A percentile compares a stretch with the other conserved stretches of the same genome.
Evolutionary conservation across 768 basidiomycete species (phyloP).

Genomic region (Suillus tomentosus): DNA sequence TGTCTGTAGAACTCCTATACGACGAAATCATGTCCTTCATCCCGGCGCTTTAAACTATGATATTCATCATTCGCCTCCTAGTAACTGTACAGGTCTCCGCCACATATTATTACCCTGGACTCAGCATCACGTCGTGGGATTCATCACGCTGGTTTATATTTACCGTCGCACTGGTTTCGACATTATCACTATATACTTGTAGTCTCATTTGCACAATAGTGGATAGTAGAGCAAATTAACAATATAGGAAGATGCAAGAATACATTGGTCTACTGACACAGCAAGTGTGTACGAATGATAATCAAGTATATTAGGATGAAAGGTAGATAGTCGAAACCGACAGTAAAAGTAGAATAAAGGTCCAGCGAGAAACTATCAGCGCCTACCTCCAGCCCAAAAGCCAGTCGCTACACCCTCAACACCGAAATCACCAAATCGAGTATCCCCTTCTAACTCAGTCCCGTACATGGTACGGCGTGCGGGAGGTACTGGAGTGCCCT

Average conservation of each 20-base stretch:
- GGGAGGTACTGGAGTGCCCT: constrained; percentile 43
- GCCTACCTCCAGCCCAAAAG: constrained; percentile 62
- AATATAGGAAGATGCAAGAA: constrained; percentile 1
- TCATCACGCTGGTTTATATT: constrained; percentile 2
- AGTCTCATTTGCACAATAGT: not conserved
- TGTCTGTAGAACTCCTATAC: constrained; percentile 61
- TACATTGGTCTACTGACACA: constrained; percentile 6
- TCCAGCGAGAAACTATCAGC: constrained; percentile 28
- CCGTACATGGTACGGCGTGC: constrained; percentile 80
- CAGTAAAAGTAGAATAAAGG: not conserved
- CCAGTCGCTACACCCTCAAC: constrained; percentile 74
- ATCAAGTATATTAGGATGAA: constrained; percentile 6
- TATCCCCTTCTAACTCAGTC: constrained; percentile 78
- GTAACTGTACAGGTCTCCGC: not conserved
- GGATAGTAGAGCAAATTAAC: not conserved
- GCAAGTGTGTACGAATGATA: constrained; percentile 2
- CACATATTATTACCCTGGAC: not conserved
- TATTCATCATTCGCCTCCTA: not conserved
- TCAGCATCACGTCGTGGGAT: not conserved
- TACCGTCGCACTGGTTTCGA: not conserved
- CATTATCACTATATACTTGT: constrained; percentile 2
- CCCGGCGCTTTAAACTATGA: constrained; percentile 52
- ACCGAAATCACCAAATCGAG: constrained; percentile 86
- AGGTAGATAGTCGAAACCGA: constrained; percentile 8
- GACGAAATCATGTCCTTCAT: constrained; percentile 81